Evolutionary conservation across 106 monocot species (phyloP).

Genomic region (Dioscorea zingiberensis): DNA sequence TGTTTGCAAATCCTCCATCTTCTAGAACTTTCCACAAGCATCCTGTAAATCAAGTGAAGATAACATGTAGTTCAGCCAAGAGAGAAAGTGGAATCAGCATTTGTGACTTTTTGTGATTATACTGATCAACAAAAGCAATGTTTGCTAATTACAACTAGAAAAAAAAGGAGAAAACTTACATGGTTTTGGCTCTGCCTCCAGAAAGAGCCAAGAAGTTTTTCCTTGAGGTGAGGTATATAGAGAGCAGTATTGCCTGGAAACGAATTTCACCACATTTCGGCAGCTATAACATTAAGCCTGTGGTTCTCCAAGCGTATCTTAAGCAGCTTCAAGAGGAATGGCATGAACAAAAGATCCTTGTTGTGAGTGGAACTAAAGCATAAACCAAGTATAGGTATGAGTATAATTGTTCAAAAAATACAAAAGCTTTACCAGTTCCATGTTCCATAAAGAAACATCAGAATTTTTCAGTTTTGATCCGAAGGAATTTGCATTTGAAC

Average conservation of each 20-base stretch:
- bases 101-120: too few relatives aligned
- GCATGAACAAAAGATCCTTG: too few relatives aligned
- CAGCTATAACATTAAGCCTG: too few relatives aligned
- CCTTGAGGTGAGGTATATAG: conserved; percentile 88
- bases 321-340: too few relatives aligned
- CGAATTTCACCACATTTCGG: too few relatives aligned
- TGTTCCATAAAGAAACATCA: conserved; percentile 76
- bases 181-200: conserved; percentile 74
- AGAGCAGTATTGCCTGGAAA: conserved; percentile 94
- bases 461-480: conserved; percentile 75
- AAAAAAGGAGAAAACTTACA: conserved; percentile 38
- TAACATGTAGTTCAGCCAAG: background rate
- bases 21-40: conserved; percentile 81
- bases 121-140: too few relatives aligned
- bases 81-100: background rate
- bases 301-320: too few relatives aligned
- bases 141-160: too few relatives aligned
- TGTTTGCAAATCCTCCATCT: conserved; percentile 95
- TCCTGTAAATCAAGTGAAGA: conserved; percentile 37
- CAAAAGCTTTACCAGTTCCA: conserved; percentile 65
- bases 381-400: too few relatives aligned
- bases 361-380: too few relatives aligned
- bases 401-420: background rate
- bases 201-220: conserved; percentile 65
- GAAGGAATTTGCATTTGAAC: conserved; percentile 69